Conservation (phyloP, 2,329 filamentous ascomycete species). For the Tolypocladium paradoxum region DNA sequence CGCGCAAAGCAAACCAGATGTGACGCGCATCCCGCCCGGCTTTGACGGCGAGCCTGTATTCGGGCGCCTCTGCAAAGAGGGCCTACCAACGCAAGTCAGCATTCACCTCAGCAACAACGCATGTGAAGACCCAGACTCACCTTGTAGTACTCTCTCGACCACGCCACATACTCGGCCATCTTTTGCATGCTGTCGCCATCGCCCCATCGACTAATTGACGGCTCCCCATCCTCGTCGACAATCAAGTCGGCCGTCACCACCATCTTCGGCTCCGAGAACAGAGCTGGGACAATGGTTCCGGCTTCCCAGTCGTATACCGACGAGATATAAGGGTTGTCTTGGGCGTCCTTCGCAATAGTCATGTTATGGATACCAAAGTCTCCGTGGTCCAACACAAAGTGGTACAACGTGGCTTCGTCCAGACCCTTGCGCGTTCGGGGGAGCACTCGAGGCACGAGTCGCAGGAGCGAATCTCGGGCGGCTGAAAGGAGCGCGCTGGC, state of each 20-base stretch:
- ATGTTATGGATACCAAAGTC: constrained; percentile 23
- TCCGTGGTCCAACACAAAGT: constrained; percentile 21
- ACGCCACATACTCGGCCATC: constrained; percentile 9
- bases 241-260: constrained; percentile 6
- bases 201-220: constrained; percentile 10
- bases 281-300: constrained; percentile 17
- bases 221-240: constrained; percentile 9
- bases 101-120: not conserved
- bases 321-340: constrained; percentile 11
- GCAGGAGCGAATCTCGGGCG: constrained; percentile 16
- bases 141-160: constrained; percentile 14
- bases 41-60: constrained; percentile 8
- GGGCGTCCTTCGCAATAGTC: constrained; percentile 3
- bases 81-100: not conserved
- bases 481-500: constrained; percentile 1
- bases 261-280: constrained; percentile 14
- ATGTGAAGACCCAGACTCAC: constrained; percentile 5
- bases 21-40: constrained; percentile 15
- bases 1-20: constrained; percentile 16
- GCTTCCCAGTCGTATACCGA: constrained; percentile 21
- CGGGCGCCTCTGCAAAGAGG: not conserved
- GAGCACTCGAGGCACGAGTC: constrained; percentile 12
- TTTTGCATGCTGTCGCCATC: constrained; percentile 6
- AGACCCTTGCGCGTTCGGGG: constrained; percentile 1
- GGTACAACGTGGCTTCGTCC: constrained; percentile 11